Conservation (phyloP, 1,284 basidiomycete genomes). For the Trichosporon sp. region DNA sequence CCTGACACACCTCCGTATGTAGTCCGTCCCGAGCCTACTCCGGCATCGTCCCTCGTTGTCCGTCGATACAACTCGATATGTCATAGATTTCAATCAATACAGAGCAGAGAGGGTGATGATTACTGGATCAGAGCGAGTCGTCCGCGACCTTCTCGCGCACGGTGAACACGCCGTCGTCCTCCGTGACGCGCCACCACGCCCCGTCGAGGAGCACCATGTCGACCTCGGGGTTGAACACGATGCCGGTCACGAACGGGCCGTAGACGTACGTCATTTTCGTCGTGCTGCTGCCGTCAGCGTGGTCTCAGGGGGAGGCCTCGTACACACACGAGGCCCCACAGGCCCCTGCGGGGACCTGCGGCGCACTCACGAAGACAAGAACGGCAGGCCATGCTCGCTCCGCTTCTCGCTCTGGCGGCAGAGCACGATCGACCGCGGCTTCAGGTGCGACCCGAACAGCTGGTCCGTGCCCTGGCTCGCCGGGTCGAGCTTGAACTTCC, state of each 20-base stretch:
- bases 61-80: neutral
- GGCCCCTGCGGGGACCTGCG: neutral
- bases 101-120: neutral
- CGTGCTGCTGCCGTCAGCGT: neutral
- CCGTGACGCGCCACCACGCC: slow-evolving; percentile 18
- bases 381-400: slow-evolving; percentile 1
- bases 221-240: slow-evolving; percentile 13
- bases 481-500: slow-evolving; percentile 13
- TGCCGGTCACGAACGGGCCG: slow-evolving; percentile 15
- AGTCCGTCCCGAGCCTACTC: too few relatives aligned
- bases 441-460: slow-evolving; percentile 2
- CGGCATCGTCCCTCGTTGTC: neutral
- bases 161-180: slow-evolving; percentile 17
- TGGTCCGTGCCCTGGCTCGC: neutral
- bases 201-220: slow-evolving; percentile 22
- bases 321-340: neutral
- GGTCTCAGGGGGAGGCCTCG: neutral
- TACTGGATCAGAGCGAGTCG: neutral
- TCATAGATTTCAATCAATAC: neutral
- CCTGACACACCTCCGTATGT: too few relatives aligned
- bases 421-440: slow-evolving; percentile 7
- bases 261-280: slow-evolving; percentile 9
- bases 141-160: slow-evolving; percentile 17
- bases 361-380: slow-evolving; percentile 11
- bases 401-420: slow-evolving; percentile 1